Conservation (phyloP, 208 protist species). For the Entamoeba dispar region DNA sequence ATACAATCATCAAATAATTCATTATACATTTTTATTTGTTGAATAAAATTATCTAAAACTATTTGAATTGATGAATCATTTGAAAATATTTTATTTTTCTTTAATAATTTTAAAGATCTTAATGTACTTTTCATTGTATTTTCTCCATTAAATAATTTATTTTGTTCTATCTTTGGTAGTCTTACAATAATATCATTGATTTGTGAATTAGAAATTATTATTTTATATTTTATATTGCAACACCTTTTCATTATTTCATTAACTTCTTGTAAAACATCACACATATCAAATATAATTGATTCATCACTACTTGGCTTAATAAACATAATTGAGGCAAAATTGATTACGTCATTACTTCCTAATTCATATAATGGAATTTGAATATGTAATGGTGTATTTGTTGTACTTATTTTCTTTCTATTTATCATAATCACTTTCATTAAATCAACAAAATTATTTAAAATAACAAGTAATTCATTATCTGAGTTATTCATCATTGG, state of each 20-base stretch:
- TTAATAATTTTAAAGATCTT: background rate
- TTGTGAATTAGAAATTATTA: background rate
- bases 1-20: background rate
- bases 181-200: background rate
- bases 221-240: background rate
- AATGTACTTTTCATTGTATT: background rate
- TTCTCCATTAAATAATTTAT: background rate
- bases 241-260: background rate
- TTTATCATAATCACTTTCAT: background rate
- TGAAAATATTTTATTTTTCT: background rate
- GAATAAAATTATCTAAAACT: background rate
- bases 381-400: background rate
- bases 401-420: background rate
- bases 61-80: background rate
- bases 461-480: background rate
- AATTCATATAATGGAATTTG: background rate
- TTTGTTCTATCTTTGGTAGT: background rate
- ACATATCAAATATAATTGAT: background rate
- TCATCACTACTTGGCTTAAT: background rate
- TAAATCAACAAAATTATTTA: background rate
- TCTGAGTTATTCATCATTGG: background rate
- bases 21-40: background rate
- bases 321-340: background rate
- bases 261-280: background rate
- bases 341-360: background rate